A percentile compares a stretch with the other conserved stretches of the same genome.
Evolutionary conservation across 2,329 filamentous ascomycete genomes (phyloP).

Genomic region (Stagonosporopsis tanaceti): DNA sequence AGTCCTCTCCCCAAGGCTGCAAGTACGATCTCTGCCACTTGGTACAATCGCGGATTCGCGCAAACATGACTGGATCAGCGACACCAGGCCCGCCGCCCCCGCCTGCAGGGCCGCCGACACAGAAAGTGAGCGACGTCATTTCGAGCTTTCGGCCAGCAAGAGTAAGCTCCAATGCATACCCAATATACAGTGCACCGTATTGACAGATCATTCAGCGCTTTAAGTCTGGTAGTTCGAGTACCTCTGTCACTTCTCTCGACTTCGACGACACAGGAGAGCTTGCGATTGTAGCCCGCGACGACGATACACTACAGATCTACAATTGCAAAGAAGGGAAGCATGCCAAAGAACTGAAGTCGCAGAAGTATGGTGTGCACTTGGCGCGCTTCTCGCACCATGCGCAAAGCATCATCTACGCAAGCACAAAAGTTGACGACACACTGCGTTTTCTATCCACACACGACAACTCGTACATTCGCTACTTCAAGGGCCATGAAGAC

Average conservation of each 20-base stretch:
- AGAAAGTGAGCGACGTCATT: slow-evolving; percentile 79
- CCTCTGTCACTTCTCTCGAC: slow-evolving; percentile 86
- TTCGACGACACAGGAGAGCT: slow-evolving; percentile 96
- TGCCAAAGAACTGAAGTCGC: slow-evolving; percentile 88
- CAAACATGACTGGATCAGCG: slow-evolving; percentile 46
- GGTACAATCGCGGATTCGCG: slow-evolving; percentile 1
- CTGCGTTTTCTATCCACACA: slow-evolving; percentile 89
- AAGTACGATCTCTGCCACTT: neutral
- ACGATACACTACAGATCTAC: slow-evolving; percentile 95
- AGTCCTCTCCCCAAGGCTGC: neutral
- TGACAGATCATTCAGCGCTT: slow-evolving; percentile 50
- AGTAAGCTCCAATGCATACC: slow-evolving; percentile 57
- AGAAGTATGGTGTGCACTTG: slow-evolving; percentile 95
- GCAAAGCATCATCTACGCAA: slow-evolving; percentile 92
- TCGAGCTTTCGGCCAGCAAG: slow-evolving; percentile 80
- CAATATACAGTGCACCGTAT: neutral
- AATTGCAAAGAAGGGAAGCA: slow-evolving; percentile 90
- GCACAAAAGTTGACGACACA: slow-evolving; percentile 91
- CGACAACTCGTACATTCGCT: slow-evolving; percentile 95
- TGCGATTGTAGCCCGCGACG: slow-evolving; percentile 87
- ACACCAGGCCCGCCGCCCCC: slow-evolving; percentile 45
- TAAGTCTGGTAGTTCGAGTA: slow-evolving; percentile 57
- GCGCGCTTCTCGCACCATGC: slow-evolving; percentile 93
- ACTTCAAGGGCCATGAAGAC: slow-evolving; percentile 90
- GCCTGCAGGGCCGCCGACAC: slow-evolving; percentile 48